Evolutionary conservation across 495 filamentous ascomycete species (phyloP), one percentile per base, ranked within the genome.

Genomic region (Neurospora discreta): DNA sequence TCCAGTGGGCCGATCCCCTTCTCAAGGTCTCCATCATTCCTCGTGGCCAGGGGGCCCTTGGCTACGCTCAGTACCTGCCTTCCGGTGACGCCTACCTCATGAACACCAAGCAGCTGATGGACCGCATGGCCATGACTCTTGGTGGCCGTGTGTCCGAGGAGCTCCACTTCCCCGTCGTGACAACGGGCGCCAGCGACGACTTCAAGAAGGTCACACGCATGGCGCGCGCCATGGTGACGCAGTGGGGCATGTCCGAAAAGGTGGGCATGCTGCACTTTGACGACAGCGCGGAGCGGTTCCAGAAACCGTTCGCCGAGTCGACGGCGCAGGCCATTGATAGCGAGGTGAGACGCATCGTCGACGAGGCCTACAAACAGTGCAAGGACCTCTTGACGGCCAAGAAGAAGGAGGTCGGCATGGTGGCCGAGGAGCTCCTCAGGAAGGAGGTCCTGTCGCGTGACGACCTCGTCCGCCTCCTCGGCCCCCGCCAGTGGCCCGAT

Each of bases 121-220:
- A 99, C 81, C 93, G 96, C 72, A 99, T 99, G 96, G 95, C 96
- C 73, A 99, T 99, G 95, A 97, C 95, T 20, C 89, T 99, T 44
- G 95, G 92, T 75, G 95, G 95, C 3, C 91, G 95, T 73, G 92
- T 99, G 46, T 94, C 90, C 43, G 95, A 99, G 81, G 95, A 99
- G 81, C 79, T 99, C 5, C 93, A 98, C 81, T 99, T 98, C 81
- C 91, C 94, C 33, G 97, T 92, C 11, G 95, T 99, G 30, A 99
- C 96, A 6, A 93, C 90, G 72, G 95, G 95, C 65, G 95, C 95
- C 23, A 92, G 89, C 44, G 95, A 99, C 80, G 95, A 99, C 78
- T 99, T 99, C 87, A 97, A 97, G 82, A 99, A 99, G 82, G 96
- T 98, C 38, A 98, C 96, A 10, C 87, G 89, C 68, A 93, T 97